Evolutionary conservation across 495 filamentous ascomycete genomes (phyloP).

Genomic region (Aspergillus nanangensis): DNA sequence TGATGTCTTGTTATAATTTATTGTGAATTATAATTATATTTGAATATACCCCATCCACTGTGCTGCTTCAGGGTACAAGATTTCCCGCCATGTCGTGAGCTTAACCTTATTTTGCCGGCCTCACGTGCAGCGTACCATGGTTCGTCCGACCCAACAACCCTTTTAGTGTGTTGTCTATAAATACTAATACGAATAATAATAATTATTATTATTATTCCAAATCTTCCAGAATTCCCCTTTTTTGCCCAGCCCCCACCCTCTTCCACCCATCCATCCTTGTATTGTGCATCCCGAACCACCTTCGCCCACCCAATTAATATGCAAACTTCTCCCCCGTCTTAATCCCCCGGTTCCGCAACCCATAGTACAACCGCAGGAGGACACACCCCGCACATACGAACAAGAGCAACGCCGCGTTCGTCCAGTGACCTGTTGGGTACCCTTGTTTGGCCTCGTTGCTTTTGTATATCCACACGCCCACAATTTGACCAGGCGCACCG

Average conservation of each 20-base stretch:
- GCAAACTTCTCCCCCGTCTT: constrained; percentile 24
- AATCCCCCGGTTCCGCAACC: constrained; percentile 26
- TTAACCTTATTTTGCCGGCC: constrained; percentile 22
- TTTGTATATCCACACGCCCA: constrained; percentile 71
- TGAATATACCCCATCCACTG: too few relatives aligned
- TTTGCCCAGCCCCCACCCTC: too few relatives aligned
- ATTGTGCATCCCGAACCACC: background rate
- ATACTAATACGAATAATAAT: too few relatives aligned
- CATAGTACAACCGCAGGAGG: constrained; percentile 33
- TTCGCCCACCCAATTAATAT: constrained; percentile 15
- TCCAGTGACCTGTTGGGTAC: constrained; percentile 64
- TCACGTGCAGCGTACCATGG: constrained; percentile 25
- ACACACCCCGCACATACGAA: constrained; percentile 33
- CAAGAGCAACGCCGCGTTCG: constrained; percentile 46
- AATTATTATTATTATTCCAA: too few relatives aligned
- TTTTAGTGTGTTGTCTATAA: too few relatives aligned
- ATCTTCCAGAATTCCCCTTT: too few relatives aligned
- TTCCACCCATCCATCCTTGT: too few relatives aligned
- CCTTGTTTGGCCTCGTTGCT: constrained; percentile 52
- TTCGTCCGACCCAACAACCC: constrained; percentile 8
- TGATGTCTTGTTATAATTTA: too few relatives aligned
- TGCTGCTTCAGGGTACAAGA: too few relatives aligned
- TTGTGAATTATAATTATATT: too few relatives aligned
- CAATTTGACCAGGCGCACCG: constrained; percentile 64
- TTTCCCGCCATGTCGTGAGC: constrained; percentile 13